Evolutionary conservation across 148 eudicot species (phyloP), one percentile per base, ranked within the genome.

Genomic region (Camellia japonica): DNA sequence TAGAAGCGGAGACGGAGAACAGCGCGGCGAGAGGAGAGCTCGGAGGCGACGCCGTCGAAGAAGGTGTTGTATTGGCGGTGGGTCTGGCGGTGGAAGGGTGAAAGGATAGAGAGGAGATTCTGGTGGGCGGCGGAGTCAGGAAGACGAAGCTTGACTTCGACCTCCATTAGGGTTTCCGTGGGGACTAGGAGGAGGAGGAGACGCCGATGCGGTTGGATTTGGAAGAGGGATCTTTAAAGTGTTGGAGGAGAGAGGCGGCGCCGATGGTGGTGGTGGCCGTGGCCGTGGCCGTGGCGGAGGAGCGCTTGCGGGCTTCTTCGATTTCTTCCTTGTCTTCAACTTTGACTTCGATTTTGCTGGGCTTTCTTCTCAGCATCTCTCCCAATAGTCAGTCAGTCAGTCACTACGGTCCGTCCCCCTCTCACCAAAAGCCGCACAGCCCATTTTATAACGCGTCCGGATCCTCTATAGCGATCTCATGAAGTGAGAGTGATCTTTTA

Each of bases 301-400:
- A 78, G 74, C 86, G 94, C 5, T 79, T 59, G 82, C 93, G 94
- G 71, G 90, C 90, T 74, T 87, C 89, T 83, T 88, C 89, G 74
- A 94, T 87, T 79, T 92, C 98, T 81, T 91, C 92, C 80, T 89
- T 94, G 88, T 94, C 98, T 85, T 94, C 98, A 20, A 90, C 72
- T 56, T 84, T 88, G 16, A 94, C 89, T 81, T 90, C 93, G 80
- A 94, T 92, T 74, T 89, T 90, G 81, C 86, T 94, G 15, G 98
- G 88, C 74, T 90, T 94, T 69, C 94, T 86, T 59, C 94, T 82
- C 87, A 90, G 86, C 98, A 94, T 87, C 79, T 79, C 23, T 70
- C 84, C 65, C 71, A 9, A 8, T 10, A 20, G 16, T 7, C n/a
- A 6, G 18, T n/a, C n/a, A n/a, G n/a, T n/a, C n/a, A n/a, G n/a